A percentile compares a stretch with the other conserved stretches of the same genome.
Evolutionary conservation across 345 rosid species (phyloP).

Genomic region (Pseudoturritis turrita): DNA sequence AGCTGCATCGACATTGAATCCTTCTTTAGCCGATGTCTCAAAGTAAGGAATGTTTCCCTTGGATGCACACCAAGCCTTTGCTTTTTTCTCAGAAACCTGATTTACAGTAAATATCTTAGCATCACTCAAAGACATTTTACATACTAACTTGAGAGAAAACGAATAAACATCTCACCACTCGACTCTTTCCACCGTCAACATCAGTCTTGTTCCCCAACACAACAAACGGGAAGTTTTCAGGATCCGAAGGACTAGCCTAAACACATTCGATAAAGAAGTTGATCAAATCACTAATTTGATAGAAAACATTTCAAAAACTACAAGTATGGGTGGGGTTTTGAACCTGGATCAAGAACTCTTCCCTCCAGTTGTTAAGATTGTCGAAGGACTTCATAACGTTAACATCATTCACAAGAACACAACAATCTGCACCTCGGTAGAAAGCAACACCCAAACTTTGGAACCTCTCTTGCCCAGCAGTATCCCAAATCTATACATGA

Average conservation of each 20-base stretch:
- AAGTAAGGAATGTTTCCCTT: conserved; percentile 83
- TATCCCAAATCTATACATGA: conserved; percentile 72
- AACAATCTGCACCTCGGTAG: conserved; percentile 80
- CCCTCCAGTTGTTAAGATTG: conserved; percentile 78
- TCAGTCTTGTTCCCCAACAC: conserved; percentile 80
- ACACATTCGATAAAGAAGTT: not conserved
- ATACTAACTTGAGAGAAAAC: not conserved
- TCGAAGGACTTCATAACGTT: conserved; percentile 75
- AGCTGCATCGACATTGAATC: conserved; percentile 78
- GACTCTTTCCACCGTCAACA: conserved; percentile 71
- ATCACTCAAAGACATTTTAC: not conserved
- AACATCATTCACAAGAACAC: conserved; percentile 80
- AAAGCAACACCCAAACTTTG: conserved; percentile 85
- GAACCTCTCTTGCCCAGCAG: conserved; percentile 87
- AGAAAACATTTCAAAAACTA: not conserved
- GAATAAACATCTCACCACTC: conserved; percentile 50
- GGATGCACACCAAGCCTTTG: conserved; percentile 88
- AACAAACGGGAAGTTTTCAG: conserved; percentile 75
- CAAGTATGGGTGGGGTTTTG: no score
- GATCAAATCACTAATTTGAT: not conserved
- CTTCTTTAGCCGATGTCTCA: conserved; percentile 87
- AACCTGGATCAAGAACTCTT: conserved; percentile 82
- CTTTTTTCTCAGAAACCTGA: conserved; percentile 83
- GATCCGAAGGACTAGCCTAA: conserved; percentile 83
- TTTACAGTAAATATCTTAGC: not conserved